Percentiles rank a stretch among this genome's conserved stretches.
Evolutionary conservation across 768 basidiomycete species (phyloP).

Genomic region (Mrakia blollopis): DNA sequence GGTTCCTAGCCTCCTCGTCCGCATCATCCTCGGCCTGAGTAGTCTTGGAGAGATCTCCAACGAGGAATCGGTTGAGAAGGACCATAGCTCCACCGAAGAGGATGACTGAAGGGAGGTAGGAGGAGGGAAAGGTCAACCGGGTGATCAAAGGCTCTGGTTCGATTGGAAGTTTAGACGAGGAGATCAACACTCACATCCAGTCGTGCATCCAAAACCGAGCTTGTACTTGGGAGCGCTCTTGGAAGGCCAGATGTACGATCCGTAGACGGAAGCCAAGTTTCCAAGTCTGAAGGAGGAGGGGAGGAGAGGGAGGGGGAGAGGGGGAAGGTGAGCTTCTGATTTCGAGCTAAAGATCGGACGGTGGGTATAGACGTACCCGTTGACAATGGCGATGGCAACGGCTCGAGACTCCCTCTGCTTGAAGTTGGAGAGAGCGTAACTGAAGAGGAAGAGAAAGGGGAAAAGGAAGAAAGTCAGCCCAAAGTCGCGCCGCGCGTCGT

Average conservation of each 20-base stretch:
- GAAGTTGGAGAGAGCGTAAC: not conserved
- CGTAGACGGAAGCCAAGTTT: not conserved
- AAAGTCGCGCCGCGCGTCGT: too few relatives aligned
- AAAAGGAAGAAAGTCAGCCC: too few relatives aligned
- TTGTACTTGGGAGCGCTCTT: not conserved
- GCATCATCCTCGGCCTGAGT: not conserved
- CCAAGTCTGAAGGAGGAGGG: not conserved
- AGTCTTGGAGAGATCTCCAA: not conserved
- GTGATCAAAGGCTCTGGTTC: too few relatives aligned
- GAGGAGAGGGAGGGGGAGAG: not conserved
- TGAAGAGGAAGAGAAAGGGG: too few relatives aligned
- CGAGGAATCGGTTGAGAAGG: not conserved
- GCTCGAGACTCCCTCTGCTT: not conserved
- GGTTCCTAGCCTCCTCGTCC: not conserved
- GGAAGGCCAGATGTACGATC: not conserved
- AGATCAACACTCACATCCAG: not conserved
- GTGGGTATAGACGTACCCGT: not conserved
- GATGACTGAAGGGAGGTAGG: not conserved
- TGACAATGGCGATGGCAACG: not conserved
- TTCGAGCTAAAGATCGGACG: too few relatives aligned
- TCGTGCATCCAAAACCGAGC: not conserved
- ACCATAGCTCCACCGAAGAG: not conserved
- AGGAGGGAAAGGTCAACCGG: not conserved
- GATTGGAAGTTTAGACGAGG: not conserved
- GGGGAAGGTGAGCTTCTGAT: too few relatives aligned